Conservation (phyloP, 352 stramenopile genomes). For the Globisporangium takayamanum region DNA sequence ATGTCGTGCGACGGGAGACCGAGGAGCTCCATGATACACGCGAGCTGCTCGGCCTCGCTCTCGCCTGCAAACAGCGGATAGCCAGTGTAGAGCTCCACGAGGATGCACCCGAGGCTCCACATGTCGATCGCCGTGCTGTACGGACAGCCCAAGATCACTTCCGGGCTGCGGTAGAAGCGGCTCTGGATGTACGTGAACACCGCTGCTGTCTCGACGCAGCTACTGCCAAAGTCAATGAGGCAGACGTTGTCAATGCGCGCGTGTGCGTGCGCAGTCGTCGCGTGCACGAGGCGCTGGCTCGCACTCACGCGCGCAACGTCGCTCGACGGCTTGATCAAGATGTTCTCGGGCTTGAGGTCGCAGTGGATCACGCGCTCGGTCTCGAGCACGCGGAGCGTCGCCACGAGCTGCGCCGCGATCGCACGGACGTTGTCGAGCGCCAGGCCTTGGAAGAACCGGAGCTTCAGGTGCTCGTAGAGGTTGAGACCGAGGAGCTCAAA, state of each 20-base stretch:
- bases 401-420: constrained; percentile 86
- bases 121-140: constrained; percentile 83
- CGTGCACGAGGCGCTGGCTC: constrained; percentile 16
- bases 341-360: constrained; percentile 98
- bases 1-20: constrained; percentile 39
- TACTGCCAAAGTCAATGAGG: constrained; percentile 98
- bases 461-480: constrained; percentile 95
- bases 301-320: constrained; percentile 1
- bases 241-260: constrained; percentile 26
- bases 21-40: constrained; percentile 84
- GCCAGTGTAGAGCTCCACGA: constrained; percentile 77
- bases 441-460: constrained; percentile 93
- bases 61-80: constrained; percentile 82
- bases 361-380: constrained; percentile 92
- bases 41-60: constrained; percentile 77
- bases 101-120: constrained; percentile 87
- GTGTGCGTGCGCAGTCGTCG: constrained; percentile 67
- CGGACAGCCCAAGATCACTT: constrained; percentile 93
- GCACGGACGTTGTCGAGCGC: constrained; percentile 84
- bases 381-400: constrained; percentile 71
- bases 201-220: constrained; percentile 81
- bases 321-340: constrained; percentile 38
- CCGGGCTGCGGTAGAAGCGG: constrained; percentile 96
- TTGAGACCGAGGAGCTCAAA: constrained; percentile 96
- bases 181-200: constrained; percentile 98